phyloP scores from a whole-genome alignment of 169 alveolate species.

The Babesia bigemina region DNA sequence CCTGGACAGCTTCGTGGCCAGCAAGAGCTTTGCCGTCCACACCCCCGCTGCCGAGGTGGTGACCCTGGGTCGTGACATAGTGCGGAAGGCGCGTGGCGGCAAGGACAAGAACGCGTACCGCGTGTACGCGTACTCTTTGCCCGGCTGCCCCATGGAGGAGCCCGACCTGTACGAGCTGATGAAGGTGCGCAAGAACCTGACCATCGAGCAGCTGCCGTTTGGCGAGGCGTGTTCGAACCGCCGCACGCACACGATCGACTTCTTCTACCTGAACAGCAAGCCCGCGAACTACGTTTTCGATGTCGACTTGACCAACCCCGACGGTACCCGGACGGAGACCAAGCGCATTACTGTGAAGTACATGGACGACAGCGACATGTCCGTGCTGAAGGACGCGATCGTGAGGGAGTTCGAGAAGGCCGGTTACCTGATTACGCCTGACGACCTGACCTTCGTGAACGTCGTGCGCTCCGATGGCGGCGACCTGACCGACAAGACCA shows the following conservation, averaged over 20 bases:
- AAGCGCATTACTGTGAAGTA: conserved; percentile 51
- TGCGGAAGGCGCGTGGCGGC: conserved; percentile 21
- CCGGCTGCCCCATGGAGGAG: conserved; percentile 62
- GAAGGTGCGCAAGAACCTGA: conserved; percentile 18
- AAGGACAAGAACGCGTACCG: conserved; percentile 37
- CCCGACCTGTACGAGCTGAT: conserved; percentile 28
- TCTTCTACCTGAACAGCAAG: conserved; percentile 55
- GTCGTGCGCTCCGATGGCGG: conserved; percentile 31
- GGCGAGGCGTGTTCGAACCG: conserved; percentile 55
- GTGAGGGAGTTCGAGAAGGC: conserved; percentile 38
- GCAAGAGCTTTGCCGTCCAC: conserved; percentile 38
- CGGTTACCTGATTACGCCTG: conserved; percentile 56
- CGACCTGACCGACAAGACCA: conserved; percentile 27
- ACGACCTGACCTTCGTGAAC: conserved; percentile 52
- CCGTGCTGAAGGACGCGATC: conserved; percentile 51
- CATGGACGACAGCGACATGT: conserved; percentile 31
- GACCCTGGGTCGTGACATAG: conserved; percentile 22
- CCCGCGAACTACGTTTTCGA: conserved; percentile 51
- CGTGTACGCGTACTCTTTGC: conserved; percentile 57
- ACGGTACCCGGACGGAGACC: conserved; percentile 18
- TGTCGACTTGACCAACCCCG: conserved; percentile 59
- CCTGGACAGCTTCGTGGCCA: conserved; percentile 30
- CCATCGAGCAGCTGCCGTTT: conserved; percentile 45
- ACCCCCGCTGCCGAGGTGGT: conserved; percentile 11
- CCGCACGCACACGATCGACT: conserved; percentile 40